Percentiles rank a stretch among this genome's conserved stretches.
These are phyloP conservation scores for Plasmodium fragile DNA, from an alignment of 169 alveolate genomes.

Conservation along the genomic window DNA sequence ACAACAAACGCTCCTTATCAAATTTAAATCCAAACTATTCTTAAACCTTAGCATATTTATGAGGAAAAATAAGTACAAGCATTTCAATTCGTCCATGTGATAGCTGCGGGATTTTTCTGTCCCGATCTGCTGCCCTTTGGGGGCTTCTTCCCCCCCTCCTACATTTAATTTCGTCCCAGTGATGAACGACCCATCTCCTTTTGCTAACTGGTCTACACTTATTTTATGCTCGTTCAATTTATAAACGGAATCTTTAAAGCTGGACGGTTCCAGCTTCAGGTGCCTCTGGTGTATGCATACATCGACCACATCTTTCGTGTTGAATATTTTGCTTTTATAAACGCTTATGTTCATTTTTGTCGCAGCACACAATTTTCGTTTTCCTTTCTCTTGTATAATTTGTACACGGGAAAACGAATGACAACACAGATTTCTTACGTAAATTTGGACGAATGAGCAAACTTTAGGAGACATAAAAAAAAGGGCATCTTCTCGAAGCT, in stretches of 20 bases:
- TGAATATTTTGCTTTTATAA: slow-evolving; percentile 56
- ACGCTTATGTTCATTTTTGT: slow-evolving; percentile 53
- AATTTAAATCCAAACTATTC: slow-evolving; percentile 37
- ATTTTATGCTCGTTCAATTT: slow-evolving; percentile 41
- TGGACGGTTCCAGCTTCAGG: slow-evolving; percentile 37
- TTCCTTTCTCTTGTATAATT: neutral
- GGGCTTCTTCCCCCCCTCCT: slow-evolving; percentile 4
- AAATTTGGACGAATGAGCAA: neutral
- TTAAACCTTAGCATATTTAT: slow-evolving; percentile 69
- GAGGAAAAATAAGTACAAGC: slow-evolving; percentile 65
- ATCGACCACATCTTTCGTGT: slow-evolving; percentile 60
- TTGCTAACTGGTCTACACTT: slow-evolving; percentile 23
- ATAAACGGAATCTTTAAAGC: slow-evolving; percentile 53
- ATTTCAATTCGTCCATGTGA: slow-evolving; percentile 37
- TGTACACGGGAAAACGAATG: neutral
- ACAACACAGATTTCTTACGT: neutral
- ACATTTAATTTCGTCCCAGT: neutral
- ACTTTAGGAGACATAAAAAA: slow-evolving; percentile 25
- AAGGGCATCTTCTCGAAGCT: neutral
- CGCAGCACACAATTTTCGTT: neutral
- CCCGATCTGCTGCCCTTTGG: neutral
- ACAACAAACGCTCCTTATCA: slow-evolving; percentile 38
- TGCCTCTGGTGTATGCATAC: slow-evolving; percentile 35
- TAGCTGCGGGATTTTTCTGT: neutral
- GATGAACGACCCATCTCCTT: neutral